Conservation (phyloP, 306 rosid genomes). For the Fragaria ananassa region DNA sequence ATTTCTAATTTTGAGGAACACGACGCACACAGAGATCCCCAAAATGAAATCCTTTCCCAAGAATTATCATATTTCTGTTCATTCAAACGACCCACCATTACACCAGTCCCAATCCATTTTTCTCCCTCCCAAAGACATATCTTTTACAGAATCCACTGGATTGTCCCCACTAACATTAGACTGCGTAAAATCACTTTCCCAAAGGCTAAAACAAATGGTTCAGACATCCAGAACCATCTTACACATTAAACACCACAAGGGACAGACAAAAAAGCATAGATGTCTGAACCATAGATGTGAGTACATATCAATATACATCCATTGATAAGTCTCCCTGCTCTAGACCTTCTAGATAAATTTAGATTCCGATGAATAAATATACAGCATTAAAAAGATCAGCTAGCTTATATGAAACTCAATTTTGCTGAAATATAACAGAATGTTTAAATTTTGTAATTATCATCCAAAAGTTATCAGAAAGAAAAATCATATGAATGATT, state of each 20-base stretch:
- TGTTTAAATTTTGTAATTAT: background rate
- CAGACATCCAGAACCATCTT: background rate
- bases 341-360: background rate
- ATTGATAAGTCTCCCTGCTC: background rate
- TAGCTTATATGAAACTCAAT: background rate
- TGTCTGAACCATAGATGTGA: background rate
- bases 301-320: background rate
- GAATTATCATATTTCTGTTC: background rate
- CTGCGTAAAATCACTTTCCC: background rate
- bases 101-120: background rate
- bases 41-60: background rate
- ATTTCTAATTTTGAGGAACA: background rate
- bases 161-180: background rate
- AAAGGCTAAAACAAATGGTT: background rate
- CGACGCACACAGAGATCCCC: background rate
- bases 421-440: background rate
- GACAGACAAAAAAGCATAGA: background rate
- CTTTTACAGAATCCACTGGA: background rate
- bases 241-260: background rate
- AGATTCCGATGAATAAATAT: background rate
- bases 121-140: background rate
- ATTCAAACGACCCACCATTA: background rate
- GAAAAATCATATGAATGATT: background rate
- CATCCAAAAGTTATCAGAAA: background rate
- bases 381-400: background rate